Evolutionary conservation across 805 yeast genomes (phyloP).

Genomic region (Candida silvicultrix): DNA sequence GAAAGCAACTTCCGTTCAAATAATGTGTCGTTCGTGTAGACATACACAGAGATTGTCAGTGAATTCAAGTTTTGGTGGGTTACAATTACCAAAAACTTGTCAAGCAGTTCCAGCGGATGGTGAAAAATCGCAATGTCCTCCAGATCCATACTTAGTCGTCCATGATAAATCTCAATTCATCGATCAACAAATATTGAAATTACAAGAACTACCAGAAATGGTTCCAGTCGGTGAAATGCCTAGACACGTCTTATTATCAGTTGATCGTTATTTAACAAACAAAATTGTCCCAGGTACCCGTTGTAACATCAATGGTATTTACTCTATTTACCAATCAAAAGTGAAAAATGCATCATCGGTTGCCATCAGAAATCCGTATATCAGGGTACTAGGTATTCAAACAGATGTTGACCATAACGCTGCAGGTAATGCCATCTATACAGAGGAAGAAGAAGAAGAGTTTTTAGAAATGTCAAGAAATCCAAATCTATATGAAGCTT

Average conservation of each 20-base stretch:
- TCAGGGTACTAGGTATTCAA: conserved; percentile 80
- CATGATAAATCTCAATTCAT: conserved; percentile 93
- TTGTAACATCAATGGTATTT: conserved; percentile 87
- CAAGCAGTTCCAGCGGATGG: conserved; percentile 49
- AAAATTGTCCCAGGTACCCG: conserved; percentile 92
- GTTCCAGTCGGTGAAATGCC: conserved; percentile 99
- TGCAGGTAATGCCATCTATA: conserved; percentile 53
- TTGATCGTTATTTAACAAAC: conserved; percentile 86
- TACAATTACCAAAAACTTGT: conserved; percentile 64
- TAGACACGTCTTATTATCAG: conserved; percentile 79
- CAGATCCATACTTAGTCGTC: conserved; percentile 87
- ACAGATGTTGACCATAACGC: conserved; percentile 73
- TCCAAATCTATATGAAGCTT: conserved; percentile 81
- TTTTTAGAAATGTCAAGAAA: conserved; percentile 73
- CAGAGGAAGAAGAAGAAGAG: conserved; percentile 93
- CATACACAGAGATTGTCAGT: conserved; percentile 65
- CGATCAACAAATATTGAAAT: conserved; percentile 89
- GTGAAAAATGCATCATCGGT: conserved; percentile 54
- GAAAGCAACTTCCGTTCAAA: conserved; percentile 75
- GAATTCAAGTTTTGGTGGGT: conserved; percentile 63
- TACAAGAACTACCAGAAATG: conserved; percentile 97
- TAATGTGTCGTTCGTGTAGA: conserved; percentile 84
- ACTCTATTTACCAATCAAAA: conserved; percentile 81
- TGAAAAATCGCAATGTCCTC: conserved; percentile 63
- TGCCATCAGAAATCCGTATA: conserved; percentile 89